Evolutionary conservation across 805 yeast genomes (phyloP).

Genomic region (Cyberlindnera xylosilytica): DNA sequence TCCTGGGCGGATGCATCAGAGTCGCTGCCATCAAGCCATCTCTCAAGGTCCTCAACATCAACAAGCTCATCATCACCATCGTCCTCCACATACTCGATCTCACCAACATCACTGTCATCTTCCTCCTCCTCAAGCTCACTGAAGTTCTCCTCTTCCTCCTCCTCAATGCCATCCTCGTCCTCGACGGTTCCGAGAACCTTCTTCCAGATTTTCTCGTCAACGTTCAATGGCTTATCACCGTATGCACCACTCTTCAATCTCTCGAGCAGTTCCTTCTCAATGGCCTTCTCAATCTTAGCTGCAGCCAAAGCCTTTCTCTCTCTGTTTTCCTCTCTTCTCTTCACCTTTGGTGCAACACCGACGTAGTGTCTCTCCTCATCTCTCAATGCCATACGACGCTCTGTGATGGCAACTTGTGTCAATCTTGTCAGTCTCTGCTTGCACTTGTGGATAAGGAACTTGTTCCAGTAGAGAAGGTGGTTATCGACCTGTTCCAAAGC

Average conservation of each 20-base stretch:
- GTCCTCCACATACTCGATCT: slow-evolving; percentile 85
- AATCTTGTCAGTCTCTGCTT: slow-evolving; percentile 93
- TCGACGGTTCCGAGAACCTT: slow-evolving; percentile 84
- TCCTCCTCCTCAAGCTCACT: slow-evolving; percentile 49
- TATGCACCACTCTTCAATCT: slow-evolving; percentile 97
- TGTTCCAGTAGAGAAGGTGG: slow-evolving; percentile 89
- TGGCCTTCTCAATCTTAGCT: slow-evolving; percentile 93
- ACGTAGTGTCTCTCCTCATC: slow-evolving; percentile 93
- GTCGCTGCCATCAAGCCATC: slow-evolving; percentile 67
- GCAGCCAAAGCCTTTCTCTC: slow-evolving; percentile 97
- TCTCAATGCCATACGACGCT: slow-evolving; percentile 85
- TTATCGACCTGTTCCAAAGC: slow-evolving; percentile 89
- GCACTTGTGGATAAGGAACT: slow-evolving; percentile 86
- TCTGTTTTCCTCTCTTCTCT: slow-evolving; percentile 89
- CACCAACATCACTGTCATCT: slow-evolving; percentile 59
- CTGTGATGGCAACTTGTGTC: slow-evolving; percentile 93
- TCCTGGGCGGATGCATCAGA: slow-evolving; percentile 35
- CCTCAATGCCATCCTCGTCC: slow-evolving; percentile 54
- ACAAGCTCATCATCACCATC: slow-evolving; percentile 91
- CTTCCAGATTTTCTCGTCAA: slow-evolving; percentile 94
- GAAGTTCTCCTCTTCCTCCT: slow-evolving; percentile 45
- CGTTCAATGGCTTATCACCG: slow-evolving; percentile 96
- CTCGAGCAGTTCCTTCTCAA: slow-evolving; percentile 91
- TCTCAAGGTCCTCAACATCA: slow-evolving; percentile 89
- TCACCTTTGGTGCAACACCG: slow-evolving; percentile 90